Percentiles rank a stretch among this genome's conserved stretches.
These are phyloP conservation scores for Phytophthora nicotianae DNA, from an alignment of 352 stramenopile species.

Conservation along the genomic window DNA sequence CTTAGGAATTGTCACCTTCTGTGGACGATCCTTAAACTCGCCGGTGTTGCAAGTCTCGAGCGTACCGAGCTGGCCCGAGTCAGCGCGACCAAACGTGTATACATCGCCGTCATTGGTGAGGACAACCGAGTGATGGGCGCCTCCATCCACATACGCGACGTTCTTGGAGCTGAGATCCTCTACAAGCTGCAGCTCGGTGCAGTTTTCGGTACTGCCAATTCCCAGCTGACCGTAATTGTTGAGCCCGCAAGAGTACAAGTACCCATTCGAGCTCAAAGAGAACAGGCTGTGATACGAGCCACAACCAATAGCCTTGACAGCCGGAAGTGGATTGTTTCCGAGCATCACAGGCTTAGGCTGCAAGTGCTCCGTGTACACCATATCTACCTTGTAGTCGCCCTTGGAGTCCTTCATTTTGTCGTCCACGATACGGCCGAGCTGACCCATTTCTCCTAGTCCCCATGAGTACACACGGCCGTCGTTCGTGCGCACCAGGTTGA, in stretches of 20 bases:
- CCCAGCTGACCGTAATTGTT: conserved; percentile 98
- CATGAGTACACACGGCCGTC: conserved; percentile 92
- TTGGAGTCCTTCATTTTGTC: conserved; percentile 68
- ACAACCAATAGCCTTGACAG: conserved; percentile 85
- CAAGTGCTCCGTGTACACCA: conserved; percentile 85
- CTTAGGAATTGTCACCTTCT: conserved; percentile 62
- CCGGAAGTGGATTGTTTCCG: conserved; percentile 49
- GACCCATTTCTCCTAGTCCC: conserved; percentile 91
- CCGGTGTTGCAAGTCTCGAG: conserved; percentile 74
- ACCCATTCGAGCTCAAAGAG: conserved; percentile 58
- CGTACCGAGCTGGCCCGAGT: conserved; percentile 94
- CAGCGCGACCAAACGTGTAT: conserved; percentile 92
- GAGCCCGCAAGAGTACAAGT: conserved; percentile 92
- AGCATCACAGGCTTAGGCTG: conserved; percentile 73
- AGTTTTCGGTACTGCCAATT: conserved; percentile 87
- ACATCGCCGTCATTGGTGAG: conserved; percentile 89
- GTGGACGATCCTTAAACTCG: conserved; percentile 81
- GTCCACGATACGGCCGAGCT: conserved; percentile 75
- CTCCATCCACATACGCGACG: conserved; percentile 81
- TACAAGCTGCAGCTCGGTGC: conserved; percentile 70
- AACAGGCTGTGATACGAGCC: conserved; percentile 91
- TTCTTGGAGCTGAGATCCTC: conserved; percentile 72
- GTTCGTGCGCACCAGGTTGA: conserved; percentile 87
- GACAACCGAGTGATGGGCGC: conserved; percentile 93
- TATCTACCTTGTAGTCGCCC: conserved; percentile 73